phyloP scores from a whole-genome alignment of 1,284 basidiomycete species.

The Fomitopsis betulina region DNA sequence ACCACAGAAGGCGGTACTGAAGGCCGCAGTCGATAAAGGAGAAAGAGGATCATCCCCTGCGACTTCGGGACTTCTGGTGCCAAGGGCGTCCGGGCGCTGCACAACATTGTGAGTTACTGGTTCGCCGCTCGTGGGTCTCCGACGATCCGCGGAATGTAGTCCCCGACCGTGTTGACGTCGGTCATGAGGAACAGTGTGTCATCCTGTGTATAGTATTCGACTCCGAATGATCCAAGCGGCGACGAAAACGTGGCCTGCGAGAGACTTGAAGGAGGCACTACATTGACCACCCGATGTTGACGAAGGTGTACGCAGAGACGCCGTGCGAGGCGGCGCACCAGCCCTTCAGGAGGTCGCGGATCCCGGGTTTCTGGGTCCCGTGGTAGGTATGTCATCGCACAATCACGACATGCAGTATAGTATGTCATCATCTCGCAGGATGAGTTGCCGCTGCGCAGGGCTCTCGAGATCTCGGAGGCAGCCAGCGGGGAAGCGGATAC shows the following conservation, averaged over 20 bases:
- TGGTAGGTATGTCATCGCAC: no score
- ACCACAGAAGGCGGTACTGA: conserved; percentile 11
- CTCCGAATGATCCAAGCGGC: neutral
- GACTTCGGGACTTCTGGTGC: conserved; percentile 15
- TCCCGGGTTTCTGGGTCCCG: conserved; percentile 16
- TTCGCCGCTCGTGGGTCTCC: conserved; percentile 23
- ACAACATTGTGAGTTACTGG: conserved; percentile 3
- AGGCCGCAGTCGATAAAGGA: conserved; percentile 16
- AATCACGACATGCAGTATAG: no score
- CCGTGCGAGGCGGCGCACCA: conserved; percentile 9
- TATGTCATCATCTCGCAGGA: conserved; percentile 26
- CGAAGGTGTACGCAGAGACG: conserved; percentile 15
- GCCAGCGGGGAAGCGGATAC: conserved; percentile 12
- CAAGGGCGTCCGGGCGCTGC: conserved; percentile 8
- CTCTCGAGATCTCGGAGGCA: conserved; percentile 12
- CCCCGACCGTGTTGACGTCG: conserved; percentile 14
- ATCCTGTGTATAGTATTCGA: conserved; percentile 10
- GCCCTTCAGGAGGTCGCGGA: conserved; percentile 12
- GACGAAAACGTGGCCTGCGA: neutral
- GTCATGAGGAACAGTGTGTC: conserved; percentile 15
- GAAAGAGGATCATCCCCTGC: conserved; percentile 14
- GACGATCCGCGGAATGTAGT: conserved; percentile 19
- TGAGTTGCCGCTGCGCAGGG: conserved; percentile 16
- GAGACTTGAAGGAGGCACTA: conserved; percentile 10
- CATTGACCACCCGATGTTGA: conserved; percentile 26